phyloP scores from a whole-genome alignment of 441 rosid genomes.

The Isatis lusitanica region DNA sequence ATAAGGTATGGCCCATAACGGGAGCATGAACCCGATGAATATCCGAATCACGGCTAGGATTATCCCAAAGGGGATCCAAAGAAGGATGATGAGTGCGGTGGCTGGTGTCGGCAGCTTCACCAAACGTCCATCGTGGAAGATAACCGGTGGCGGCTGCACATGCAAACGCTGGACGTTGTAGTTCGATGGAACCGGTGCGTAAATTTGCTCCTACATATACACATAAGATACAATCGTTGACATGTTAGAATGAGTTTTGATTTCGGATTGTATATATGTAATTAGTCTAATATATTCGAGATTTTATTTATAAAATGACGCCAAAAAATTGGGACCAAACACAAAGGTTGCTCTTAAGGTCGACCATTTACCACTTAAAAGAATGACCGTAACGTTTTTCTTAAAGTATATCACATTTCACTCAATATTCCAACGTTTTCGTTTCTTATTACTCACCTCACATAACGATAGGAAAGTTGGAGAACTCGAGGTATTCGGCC shows the following conservation, averaged over 20 bases:
- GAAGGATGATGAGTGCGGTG: constrained; percentile 65
- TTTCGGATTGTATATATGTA: not conserved
- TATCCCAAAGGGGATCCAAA: constrained; percentile 87
- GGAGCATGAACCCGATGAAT: constrained; percentile 49
- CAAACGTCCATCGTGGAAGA: constrained; percentile 90
- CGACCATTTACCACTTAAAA: not conserved
- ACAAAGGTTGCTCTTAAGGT: not conserved
- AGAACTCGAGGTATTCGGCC: constrained; percentile 21
- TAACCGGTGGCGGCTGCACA: constrained; percentile 70
- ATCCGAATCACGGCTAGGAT: constrained; percentile 57
- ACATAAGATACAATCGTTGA: not conserved
- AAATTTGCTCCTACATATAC: constrained; percentile 52
- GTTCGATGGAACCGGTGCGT: constrained; percentile 48
- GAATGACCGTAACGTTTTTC: not conserved
- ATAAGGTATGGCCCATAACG: constrained; percentile 65
- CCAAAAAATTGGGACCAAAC: too few relatives aligned
- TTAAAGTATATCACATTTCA: not conserved
- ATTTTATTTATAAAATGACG: too few relatives aligned
- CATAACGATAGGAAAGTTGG: constrained; percentile 54
- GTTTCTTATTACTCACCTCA: constrained; percentile 45
- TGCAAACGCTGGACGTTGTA: constrained; percentile 35
- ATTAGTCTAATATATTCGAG: not conserved
- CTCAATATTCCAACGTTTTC: not conserved
- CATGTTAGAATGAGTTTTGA: not conserved
- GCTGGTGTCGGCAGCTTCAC: constrained; percentile 79